phyloP scores from a whole-genome alignment of 2,329 filamentous ascomycete species.

The Fusarium siculi region DNA sequence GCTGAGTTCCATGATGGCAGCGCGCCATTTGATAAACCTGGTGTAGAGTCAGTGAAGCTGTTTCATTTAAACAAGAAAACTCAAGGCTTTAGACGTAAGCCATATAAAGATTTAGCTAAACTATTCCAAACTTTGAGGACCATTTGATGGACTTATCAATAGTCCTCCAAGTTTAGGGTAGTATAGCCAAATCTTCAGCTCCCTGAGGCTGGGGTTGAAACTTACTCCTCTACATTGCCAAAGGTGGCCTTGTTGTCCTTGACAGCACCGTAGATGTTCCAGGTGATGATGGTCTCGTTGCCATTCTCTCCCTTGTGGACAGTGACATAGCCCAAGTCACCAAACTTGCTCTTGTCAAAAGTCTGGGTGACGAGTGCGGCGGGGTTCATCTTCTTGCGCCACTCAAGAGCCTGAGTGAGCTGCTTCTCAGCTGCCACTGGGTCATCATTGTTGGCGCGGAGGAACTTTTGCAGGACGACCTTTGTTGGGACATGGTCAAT shows the following conservation, averaged over 20 bases:
- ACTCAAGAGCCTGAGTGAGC: slow-evolving; percentile 80
- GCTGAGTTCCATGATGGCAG: slow-evolving; percentile 89
- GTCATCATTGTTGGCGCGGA: slow-evolving; percentile 87
- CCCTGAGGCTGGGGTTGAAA: slow-evolving; percentile 25
- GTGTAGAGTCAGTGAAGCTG: slow-evolving; percentile 15
- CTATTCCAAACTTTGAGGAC: not conserved
- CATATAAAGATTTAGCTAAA: not conserved
- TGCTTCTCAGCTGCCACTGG: slow-evolving; percentile 79
- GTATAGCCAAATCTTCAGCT: not conserved
- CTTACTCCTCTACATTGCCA: slow-evolving; percentile 82
- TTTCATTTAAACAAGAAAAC: not conserved
- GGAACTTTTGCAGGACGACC: slow-evolving; percentile 90
- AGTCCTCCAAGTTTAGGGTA: not conserved
- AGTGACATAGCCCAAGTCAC: slow-evolving; percentile 82
- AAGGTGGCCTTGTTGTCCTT: slow-evolving; percentile 88
- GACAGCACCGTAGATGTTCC: slow-evolving; percentile 92
- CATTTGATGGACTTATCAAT: not conserved
- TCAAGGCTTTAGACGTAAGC: not conserved
- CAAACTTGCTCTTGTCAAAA: slow-evolving; percentile 78
- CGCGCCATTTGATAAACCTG: slow-evolving; percentile 90
- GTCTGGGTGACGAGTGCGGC: slow-evolving; percentile 70
- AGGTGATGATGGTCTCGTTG: slow-evolving; percentile 77
- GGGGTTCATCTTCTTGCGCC: slow-evolving; percentile 83
- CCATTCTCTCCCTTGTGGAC: slow-evolving; percentile 68
- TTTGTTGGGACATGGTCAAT: slow-evolving; percentile 76